Conservation (phyloP, 2,329 filamentous ascomycete species). For the Colletotrichum phormii region DNA sequence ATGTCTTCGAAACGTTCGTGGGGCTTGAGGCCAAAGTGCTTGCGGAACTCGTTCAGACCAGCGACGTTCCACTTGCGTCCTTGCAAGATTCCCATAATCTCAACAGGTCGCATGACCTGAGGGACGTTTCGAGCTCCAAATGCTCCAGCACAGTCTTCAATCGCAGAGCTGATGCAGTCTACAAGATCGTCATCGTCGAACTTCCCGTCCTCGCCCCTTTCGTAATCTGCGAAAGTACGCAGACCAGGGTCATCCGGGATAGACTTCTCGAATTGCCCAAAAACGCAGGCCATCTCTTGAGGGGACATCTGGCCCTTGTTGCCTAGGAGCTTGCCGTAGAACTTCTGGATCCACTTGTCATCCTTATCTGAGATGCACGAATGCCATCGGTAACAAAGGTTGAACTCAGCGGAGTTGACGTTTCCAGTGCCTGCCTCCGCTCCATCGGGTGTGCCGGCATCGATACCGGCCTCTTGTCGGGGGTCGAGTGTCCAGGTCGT, state of each 20-base stretch:
- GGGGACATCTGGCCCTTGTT: conserved; percentile 66
- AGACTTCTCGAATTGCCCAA: conserved; percentile 71
- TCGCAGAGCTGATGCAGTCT: conserved; percentile 72
- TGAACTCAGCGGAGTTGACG: conserved; percentile 89
- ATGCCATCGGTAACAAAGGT: conserved; percentile 89
- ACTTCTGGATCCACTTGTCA: conserved; percentile 81
- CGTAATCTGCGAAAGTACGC: conserved; percentile 75
- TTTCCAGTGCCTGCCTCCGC: conserved; percentile 82
- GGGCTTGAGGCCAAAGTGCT: conserved; percentile 81
- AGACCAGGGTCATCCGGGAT: conserved; percentile 75
- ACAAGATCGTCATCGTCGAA: conserved; percentile 83
- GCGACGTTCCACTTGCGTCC: conserved; percentile 82
- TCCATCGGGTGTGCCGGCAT: conserved; percentile 63
- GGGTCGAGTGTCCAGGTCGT: conserved; percentile 79
- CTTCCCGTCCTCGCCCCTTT: conserved; percentile 74
- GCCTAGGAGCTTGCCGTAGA: conserved; percentile 71
- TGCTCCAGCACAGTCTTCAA: conserved; percentile 81
- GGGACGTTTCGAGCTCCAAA: conserved; percentile 83
- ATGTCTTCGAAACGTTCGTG: conserved; percentile 86
- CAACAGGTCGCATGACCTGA: conserved; percentile 77
- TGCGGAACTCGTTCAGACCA: conserved; percentile 86
- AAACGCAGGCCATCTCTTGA: conserved; percentile 70
- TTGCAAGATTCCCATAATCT: conserved; percentile 84
- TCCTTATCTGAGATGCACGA: conserved; percentile 81
- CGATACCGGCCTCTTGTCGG: conserved; percentile 72